Evolutionary conservation across 306 rosid species (phyloP).

Genomic region (Astragalus membranaceus): DNA sequence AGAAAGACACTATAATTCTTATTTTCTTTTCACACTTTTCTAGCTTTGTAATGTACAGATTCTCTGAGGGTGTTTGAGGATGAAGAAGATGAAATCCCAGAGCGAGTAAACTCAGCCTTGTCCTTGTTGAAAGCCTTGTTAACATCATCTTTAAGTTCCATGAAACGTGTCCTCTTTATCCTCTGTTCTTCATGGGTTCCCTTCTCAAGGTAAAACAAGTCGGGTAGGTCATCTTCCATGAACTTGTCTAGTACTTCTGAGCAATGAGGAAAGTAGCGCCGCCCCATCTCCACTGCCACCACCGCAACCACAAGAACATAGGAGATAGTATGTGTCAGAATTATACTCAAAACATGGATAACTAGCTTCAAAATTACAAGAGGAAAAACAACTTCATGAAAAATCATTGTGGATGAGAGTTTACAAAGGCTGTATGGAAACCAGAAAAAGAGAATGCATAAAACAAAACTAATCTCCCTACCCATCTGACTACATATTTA

Average conservation of each 20-base stretch:
- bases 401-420: too few relatives aligned
- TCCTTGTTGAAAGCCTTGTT: slow-evolving; percentile 85
- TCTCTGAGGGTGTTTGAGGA: slow-evolving; percentile 49
- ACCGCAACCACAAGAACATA: not conserved
- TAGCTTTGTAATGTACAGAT: slow-evolving; percentile 40
- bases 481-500: too few relatives aligned
- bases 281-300: slow-evolving; percentile 72
- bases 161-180: slow-evolving; percentile 59
- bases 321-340: not conserved
- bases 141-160: slow-evolving; percentile 83
- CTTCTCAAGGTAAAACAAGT: slow-evolving; percentile 59
- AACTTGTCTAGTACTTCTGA: slow-evolving; percentile 86
- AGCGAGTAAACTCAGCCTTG: slow-evolving; percentile 49
- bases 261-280: slow-evolving; percentile 85
- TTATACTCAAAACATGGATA: not conserved
- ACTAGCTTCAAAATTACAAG: not conserved
- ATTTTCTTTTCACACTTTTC: slow-evolving; percentile 33
- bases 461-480: too few relatives aligned
- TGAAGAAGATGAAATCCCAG: slow-evolving; percentile 51
- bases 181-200: slow-evolving; percentile 71
- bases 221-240: slow-evolving; percentile 73
- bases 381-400: too few relatives aligned
- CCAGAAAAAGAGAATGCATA: too few relatives aligned
- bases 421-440: too few relatives aligned
- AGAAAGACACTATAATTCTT: not conserved